Base-by-base conservation (phyloP, 2,329 filamentous ascomycete genomes). In the Lachnellula arida region DNA sequence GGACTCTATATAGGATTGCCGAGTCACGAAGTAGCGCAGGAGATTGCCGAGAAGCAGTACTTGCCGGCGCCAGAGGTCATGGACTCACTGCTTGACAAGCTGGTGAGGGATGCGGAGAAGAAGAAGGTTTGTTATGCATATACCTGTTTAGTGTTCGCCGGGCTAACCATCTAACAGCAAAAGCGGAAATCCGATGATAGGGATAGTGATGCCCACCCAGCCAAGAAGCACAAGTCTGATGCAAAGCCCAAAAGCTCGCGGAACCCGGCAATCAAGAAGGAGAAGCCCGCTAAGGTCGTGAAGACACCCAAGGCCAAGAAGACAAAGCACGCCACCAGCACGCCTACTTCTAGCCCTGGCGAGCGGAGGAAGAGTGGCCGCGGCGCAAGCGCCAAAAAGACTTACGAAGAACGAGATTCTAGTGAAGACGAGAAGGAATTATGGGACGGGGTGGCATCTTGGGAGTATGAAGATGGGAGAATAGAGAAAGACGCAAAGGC, bases 41-140 rank as follows among this genome's bases (percentile, higher is more conserved):
- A 89, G 65, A 91, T 96, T 67, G 91, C 92, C 0, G 86, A 91
- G 70, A 95, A 88, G 76, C 86, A 88, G 56, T 96, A 88, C 69
- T 80, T 96, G 11, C 87, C 90, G 1, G 67, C 92, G 56, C 57
- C 57, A 87, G 87, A 92, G 57, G 79, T 82, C 53, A 77, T 97
- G 28, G 92, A 97, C 63, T 83, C 85, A 19, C 72, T 85, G 37
- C 68, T 87, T 25, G 77, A 78, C 66, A 75, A 76, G 0, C 67
- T 91, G 46, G 89, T 97, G 57, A 85, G 86, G 65, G 85, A 71
- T 42, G 76, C 75, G 15, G 75, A 95, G 71, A 91, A 87, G 76
- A 76, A 75, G 32, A 82, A 78, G 73, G 72, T 68, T 60, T 67
- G 68, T 46, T 67, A 63, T 37, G 28, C 28, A 32, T 32, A 32